A percentile compares a stretch with the other conserved stretches of the same genome.
Evolutionary conservation across 352 stramenopile species (phyloP).

Genomic region (Phytopythium kandeliae): DNA sequence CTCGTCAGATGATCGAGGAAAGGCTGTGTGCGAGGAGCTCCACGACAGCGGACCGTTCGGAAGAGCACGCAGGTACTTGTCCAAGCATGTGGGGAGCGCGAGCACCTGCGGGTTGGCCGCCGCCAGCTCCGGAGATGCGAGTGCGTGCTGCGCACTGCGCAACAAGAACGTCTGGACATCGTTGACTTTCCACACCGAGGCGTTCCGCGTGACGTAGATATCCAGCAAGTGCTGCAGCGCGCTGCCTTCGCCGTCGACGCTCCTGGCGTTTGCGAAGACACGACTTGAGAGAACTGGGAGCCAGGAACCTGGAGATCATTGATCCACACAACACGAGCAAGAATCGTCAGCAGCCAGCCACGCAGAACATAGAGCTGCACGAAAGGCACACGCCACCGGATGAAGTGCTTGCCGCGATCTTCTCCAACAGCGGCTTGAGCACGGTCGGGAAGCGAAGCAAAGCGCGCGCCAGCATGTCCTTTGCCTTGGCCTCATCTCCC

Average conservation of each 20-base stretch:
- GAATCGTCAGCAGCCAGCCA: too few species aligned
- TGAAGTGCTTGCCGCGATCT: slow-evolving; percentile 60
- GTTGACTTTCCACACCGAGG: slow-evolving; percentile 80
- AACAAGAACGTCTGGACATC: slow-evolving; percentile 70
- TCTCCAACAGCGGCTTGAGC: slow-evolving; percentile 68
- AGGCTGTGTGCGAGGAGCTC: too few species aligned
- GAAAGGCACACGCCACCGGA: slow-evolving; percentile 36
- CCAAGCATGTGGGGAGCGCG: slow-evolving; percentile 43
- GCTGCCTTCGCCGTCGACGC: slow-evolving; percentile 42
- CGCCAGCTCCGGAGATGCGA: slow-evolving; percentile 46
- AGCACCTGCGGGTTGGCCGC: slow-evolving; percentile 45
- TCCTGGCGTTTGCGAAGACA: slow-evolving; percentile 73
- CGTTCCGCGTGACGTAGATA: slow-evolving; percentile 79
- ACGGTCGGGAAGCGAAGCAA: slow-evolving; percentile 66
- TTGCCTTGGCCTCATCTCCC: slow-evolving; percentile 49
- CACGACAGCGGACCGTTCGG: slow-evolving; percentile 34
- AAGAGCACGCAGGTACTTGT: slow-evolving; percentile 73
- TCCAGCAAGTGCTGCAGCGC: slow-evolving; percentile 66
- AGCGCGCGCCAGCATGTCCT: slow-evolving; percentile 48
- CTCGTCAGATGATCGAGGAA: too few species aligned
- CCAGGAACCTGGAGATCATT: slow-evolving; percentile 48
- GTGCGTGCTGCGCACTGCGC: slow-evolving; percentile 51
- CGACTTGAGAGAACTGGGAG: slow-evolving; percentile 61
- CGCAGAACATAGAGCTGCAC: background rate
- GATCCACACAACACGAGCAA: background rate